Percentiles rank a stretch among this genome's conserved stretches.
Conservation (phyloP, 2,329 filamentous ascomycete species). For the Pyricularia grisea region DNA sequence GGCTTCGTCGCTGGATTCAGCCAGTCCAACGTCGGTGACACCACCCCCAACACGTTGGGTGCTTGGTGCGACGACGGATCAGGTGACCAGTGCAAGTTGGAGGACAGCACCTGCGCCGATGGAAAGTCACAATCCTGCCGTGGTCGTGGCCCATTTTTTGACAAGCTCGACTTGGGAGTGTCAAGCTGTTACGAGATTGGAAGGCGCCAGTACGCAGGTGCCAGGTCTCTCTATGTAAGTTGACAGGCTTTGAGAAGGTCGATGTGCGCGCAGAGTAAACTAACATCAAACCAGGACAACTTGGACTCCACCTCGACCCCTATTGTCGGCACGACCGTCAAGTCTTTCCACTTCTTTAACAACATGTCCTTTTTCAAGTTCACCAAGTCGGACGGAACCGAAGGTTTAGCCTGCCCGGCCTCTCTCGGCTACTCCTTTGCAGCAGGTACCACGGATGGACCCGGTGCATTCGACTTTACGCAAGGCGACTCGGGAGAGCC, state of each 20-base stretch:
- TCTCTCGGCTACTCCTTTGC: constrained; percentile 89
- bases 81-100: constrained; percentile 59
- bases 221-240: constrained; percentile 32
- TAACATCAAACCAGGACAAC: constrained; percentile 35
- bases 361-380: constrained; percentile 74
- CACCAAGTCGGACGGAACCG: constrained; percentile 57
- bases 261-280: constrained; percentile 8
- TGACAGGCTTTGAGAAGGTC: background rate
- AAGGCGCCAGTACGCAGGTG: constrained; percentile 57
- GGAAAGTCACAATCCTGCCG: constrained; percentile 64
- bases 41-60: constrained; percentile 77
- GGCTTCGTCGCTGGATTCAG: constrained; percentile 87
- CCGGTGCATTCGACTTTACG: constrained; percentile 85
- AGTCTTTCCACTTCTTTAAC: constrained; percentile 76
- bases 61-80: constrained; percentile 85
- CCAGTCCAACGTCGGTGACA: constrained; percentile 86
- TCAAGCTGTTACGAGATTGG: constrained; percentile 71
- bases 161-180: constrained; percentile 58
- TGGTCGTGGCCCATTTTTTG: constrained; percentile 62
- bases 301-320: constrained; percentile 36
- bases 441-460: constrained; percentile 84
- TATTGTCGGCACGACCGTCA: constrained; percentile 57
- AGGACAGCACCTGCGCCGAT: constrained; percentile 75
- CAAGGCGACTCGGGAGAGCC: constrained; percentile 68
- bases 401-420: constrained; percentile 69